These are phyloP conservation scores for Leavenworthia alabamica DNA, from an alignment of 345 rosid species.

Conservation along the genomic window DNA sequence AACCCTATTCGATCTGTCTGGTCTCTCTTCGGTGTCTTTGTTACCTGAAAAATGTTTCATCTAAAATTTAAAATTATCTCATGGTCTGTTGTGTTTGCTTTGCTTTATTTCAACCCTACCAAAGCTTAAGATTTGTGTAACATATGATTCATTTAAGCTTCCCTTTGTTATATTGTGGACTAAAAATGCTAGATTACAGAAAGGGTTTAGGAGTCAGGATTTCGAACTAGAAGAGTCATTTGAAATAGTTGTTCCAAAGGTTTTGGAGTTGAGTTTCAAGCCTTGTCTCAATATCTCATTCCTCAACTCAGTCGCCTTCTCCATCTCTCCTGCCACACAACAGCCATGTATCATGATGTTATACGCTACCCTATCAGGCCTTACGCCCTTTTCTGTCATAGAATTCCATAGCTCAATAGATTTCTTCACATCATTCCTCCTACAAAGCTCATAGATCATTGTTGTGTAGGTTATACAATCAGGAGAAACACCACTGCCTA, in stretches of 20 bases:
- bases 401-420: slow-evolving; percentile 64
- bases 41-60: slow-evolving; percentile 2
- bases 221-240: background rate
- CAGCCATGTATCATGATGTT: slow-evolving; percentile 62
- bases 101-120: background rate
- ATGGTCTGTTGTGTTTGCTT: background rate
- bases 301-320: slow-evolving; percentile 53
- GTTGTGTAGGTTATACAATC: slow-evolving; percentile 88
- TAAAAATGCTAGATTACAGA: background rate
- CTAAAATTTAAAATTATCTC: slow-evolving; percentile 1
- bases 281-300: slow-evolving; percentile 69
- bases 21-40: slow-evolving; percentile 26
- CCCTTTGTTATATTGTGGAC: background rate
- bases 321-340: slow-evolving; percentile 50
- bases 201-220: background rate
- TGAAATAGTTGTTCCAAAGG: background rate
- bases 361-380: slow-evolving; percentile 67
- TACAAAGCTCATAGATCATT: slow-evolving; percentile 59
- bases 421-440: slow-evolving; percentile 45
- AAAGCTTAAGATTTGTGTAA: background rate
- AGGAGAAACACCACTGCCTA: slow-evolving; percentile 47
- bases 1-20: slow-evolving; percentile 23
- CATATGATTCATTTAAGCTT: slow-evolving; percentile 2
- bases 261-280: slow-evolving; percentile 31
- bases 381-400: slow-evolving; percentile 58